Evolutionary conservation across 768 basidiomycete genomes (phyloP).

Genomic region (Pilatotrama ljubarskyi): DNA sequence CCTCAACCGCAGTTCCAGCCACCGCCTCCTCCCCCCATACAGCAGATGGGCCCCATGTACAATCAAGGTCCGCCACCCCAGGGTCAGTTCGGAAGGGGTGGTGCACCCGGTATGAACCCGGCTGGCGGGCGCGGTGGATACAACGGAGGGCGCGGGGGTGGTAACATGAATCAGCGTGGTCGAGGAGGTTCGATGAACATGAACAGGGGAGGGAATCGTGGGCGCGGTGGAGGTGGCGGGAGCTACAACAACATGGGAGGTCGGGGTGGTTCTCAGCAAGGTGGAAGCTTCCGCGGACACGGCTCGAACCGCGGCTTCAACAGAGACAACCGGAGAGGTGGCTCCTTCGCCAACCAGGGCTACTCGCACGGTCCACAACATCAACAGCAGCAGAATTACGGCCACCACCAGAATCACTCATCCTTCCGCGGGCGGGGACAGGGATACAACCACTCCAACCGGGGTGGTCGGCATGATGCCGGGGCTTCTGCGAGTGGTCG

Average conservation of each 20-base stretch:
- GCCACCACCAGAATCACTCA: conserved; percentile 37
- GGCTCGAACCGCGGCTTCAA: conserved; percentile 66
- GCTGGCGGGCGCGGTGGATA: conserved; percentile 47
- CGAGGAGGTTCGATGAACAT: conserved; percentile 42
- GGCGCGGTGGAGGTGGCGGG: conserved; percentile 43
- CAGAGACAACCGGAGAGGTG: conserved; percentile 65
- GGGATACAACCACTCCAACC: conserved; percentile 42
- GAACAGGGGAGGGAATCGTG: conserved; percentile 32
- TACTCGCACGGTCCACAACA: conserved; percentile 35
- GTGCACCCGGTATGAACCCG: conserved; percentile 42
- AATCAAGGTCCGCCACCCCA: conserved; percentile 22
- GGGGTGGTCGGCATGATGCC: conserved; percentile 43
- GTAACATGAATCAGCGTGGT: conserved; percentile 41
- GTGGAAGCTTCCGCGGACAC: conserved; percentile 54
- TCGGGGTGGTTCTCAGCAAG: conserved; percentile 46
- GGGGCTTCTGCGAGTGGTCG: conserved; percentile 40
- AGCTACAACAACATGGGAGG: conserved; percentile 40
- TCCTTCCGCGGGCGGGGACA: conserved; percentile 64
- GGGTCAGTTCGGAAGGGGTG: conserved; percentile 42
- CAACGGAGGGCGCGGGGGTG: conserved; percentile 43
- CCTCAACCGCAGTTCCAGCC: conserved; percentile 69
- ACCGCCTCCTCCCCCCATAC: conserved; percentile 51
- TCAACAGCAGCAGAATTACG: conserved; percentile 37
- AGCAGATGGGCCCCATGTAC: conserved; percentile 36
- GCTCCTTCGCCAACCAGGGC: conserved; percentile 53